These are phyloP conservation scores for Fibroporia radiculosa DNA, from an alignment of 768 basidiomycete genomes.

Conservation along the genomic window DNA sequence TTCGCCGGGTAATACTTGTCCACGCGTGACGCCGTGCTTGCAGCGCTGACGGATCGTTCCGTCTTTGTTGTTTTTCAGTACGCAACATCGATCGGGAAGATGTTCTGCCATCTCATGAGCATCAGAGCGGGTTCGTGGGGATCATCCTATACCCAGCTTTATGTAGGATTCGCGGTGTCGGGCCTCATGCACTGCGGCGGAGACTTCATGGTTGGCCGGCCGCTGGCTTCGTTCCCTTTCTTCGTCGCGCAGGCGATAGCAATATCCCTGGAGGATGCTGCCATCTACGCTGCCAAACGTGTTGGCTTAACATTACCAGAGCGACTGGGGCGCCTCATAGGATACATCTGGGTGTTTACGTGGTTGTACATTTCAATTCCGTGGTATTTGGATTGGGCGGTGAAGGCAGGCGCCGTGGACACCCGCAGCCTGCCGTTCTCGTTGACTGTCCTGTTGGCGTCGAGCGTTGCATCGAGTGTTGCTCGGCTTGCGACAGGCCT, in stretches of 20 bases:
- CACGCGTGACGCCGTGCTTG: neutral
- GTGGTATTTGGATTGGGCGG: constrained; percentile 4
- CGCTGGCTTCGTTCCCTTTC: constrained; percentile 9
- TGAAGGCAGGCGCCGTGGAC: neutral
- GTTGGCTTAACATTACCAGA: neutral
- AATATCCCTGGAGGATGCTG: constrained; percentile 13
- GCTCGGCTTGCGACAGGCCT: no score
- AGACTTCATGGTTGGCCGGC: constrained; percentile 11
- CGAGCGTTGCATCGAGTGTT: no score
- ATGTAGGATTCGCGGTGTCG: constrained; percentile 14
- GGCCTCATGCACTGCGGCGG: constrained; percentile 12
- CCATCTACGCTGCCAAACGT: constrained; percentile 3
- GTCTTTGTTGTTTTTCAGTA: constrained; percentile 2
- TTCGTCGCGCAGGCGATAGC: constrained; percentile 11
- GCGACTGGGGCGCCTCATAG: neutral
- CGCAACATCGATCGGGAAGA: constrained; percentile 8
- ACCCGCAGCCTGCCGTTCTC: neutral
- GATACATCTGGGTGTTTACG: constrained; percentile 11
- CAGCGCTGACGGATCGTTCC: neutral
- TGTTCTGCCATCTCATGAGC: constrained; percentile 4
- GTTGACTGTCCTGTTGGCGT: no score
- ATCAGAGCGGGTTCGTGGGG: constrained; percentile 8
- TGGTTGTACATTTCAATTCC: constrained; percentile 7
- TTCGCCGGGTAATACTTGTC: constrained; percentile 11
- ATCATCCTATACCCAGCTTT: constrained; percentile 15